Conservation (phyloP, 495 filamentous ascomycete species). For the Achaetomiella virescens region DNA sequence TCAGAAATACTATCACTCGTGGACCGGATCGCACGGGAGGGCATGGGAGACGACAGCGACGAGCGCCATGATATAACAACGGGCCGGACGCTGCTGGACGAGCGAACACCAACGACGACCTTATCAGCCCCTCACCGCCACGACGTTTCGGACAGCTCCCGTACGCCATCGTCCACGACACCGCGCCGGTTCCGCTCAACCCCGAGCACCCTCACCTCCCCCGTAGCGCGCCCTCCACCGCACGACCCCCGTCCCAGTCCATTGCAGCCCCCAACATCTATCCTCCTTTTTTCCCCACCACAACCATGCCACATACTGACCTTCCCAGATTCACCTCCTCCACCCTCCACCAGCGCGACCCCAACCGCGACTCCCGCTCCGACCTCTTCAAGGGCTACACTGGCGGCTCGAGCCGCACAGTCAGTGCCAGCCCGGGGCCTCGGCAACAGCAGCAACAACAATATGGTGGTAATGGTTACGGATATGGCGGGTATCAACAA, state of each 20-base stretch:
- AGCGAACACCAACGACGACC: too few species aligned
- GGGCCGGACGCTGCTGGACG: neutral
- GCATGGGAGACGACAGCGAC: neutral
- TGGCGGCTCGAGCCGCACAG: constrained; percentile 49
- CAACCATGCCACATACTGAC: neutral
- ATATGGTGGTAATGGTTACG: constrained; percentile 47
- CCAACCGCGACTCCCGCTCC: constrained; percentile 55
- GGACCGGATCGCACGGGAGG: neutral
- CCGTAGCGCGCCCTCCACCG: neutral
- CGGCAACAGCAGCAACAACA: neutral
- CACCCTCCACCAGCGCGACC: constrained; percentile 72
- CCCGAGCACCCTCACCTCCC: too few species aligned
- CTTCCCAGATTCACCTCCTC: constrained; percentile 51
- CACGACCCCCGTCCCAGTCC: neutral
- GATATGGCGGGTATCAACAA: constrained; percentile 50
- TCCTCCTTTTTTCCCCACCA: too few species aligned
- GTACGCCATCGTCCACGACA: too few species aligned
- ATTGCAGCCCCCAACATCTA: constrained; percentile 19
- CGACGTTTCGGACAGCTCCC: too few species aligned
- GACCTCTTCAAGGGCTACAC: constrained; percentile 84
- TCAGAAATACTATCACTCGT: neutral
- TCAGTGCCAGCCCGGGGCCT: constrained; percentile 43
- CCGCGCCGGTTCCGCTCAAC: too few species aligned
- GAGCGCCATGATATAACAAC: neutral
- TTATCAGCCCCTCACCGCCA: too few species aligned